Percentiles rank a stretch among this genome's conserved stretches.
phyloP scores from a whole-genome alignment of 2,329 filamentous ascomycete species.

The Coccinonectria pachysandricola region DNA sequence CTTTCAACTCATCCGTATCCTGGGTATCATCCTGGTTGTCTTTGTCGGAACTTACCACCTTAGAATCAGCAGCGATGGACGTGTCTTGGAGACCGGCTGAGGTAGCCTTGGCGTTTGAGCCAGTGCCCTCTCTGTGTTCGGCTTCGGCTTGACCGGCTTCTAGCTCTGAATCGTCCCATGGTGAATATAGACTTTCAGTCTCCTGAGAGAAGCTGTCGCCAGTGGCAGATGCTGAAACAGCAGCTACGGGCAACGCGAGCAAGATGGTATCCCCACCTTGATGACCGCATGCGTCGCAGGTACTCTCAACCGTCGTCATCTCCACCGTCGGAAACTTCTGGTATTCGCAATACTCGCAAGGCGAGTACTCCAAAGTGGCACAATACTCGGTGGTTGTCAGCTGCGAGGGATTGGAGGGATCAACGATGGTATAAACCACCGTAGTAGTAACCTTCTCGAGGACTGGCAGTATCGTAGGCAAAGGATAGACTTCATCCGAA shows the following conservation, averaged over 20 bases:
- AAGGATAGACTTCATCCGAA: neutral
- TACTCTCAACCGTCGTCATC: constrained; percentile 5
- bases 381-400: constrained; percentile 6
- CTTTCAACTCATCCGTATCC: too few relatives aligned
- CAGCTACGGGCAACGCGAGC: constrained; percentile 5
- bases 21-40: too few relatives aligned
- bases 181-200: too few relatives aligned
- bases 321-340: constrained; percentile 2
- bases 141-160: too few relatives aligned
- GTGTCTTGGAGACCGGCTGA: too few relatives aligned
- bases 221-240: neutral
- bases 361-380: constrained; percentile 3
- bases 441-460: constrained; percentile 4
- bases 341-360: constrained; percentile 4
- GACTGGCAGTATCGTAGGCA: neutral
- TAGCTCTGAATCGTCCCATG: too few relatives aligned
- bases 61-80: too few relatives aligned
- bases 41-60: too few relatives aligned
- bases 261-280: constrained; percentile 3
- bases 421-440: constrained; percentile 6
- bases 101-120: too few relatives aligned
- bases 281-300: constrained; percentile 6
- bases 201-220: too few relatives aligned
- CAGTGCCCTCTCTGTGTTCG: too few relatives aligned
- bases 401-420: constrained; percentile 3